Percentiles rank a stretch among this genome's conserved stretches.
Conservation (phyloP, 2,329 filamentous ascomycete genomes). For the Neofusicoccum sp. region DNA sequence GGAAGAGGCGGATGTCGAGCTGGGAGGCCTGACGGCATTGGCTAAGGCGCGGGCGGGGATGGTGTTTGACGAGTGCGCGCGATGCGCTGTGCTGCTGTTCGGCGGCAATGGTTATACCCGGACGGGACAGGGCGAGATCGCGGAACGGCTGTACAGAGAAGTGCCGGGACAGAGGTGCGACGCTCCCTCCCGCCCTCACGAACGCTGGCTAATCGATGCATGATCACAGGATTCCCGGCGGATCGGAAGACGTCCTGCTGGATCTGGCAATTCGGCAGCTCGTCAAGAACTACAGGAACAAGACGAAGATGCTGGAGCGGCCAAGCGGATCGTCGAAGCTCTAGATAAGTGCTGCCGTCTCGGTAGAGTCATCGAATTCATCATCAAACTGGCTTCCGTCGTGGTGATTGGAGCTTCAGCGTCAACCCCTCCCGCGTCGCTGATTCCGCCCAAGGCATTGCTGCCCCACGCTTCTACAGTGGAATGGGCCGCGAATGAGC, state of each 20-base stretch:
- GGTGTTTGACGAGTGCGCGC: constrained; percentile 69
- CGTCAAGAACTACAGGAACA: constrained; percentile 65
- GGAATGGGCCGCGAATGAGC: too few relatives aligned
- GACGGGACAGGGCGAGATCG: constrained; percentile 67
- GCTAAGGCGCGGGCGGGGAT: constrained; percentile 71
- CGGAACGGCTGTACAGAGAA: constrained; percentile 66
- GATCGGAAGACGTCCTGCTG: constrained; percentile 70
- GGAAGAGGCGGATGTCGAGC: constrained; percentile 58
- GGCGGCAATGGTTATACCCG: constrained; percentile 72
- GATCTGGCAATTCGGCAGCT: constrained; percentile 68
- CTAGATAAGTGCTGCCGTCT: constrained; percentile 29
- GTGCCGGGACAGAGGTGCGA: constrained; percentile 53
- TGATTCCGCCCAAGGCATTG: neutral
- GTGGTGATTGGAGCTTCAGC: neutral
- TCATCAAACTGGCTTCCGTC: neutral
- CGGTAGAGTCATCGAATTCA: neutral
- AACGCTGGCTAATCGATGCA: neutral
- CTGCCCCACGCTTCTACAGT: too few relatives aligned
- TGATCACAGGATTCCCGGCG: constrained; percentile 58
- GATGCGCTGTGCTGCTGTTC: constrained; percentile 67
- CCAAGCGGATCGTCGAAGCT: constrained; percentile 45
- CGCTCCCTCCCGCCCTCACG: too few relatives aligned
- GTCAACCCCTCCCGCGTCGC: neutral
- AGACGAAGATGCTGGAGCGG: constrained; percentile 54
- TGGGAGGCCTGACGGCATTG: constrained; percentile 70